Evolutionary conservation across 148 eudicot genomes (phyloP), one percentile per base, ranked within the genome.

Genomic region (Arctostaphylos glauca): DNA sequence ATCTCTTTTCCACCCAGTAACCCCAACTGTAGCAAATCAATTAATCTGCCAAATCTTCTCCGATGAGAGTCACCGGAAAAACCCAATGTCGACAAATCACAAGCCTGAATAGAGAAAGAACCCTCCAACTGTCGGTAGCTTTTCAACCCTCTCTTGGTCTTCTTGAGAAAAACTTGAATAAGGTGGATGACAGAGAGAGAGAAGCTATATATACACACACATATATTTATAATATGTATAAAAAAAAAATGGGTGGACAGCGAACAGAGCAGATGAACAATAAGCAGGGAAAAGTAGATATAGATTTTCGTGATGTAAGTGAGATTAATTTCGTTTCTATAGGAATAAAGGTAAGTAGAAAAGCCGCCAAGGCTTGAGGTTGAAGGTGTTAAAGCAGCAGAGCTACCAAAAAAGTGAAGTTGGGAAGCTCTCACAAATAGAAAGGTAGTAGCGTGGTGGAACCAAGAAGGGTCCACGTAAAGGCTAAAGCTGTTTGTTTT

Each of bases 171-270:
- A 31, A 31, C 38, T 31, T 31, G 38, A 31, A 31, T 31, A 31
- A 43, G 16, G 8, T 5, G 7, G 14, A 64, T 54, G 64, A 54
- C 50, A 50, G 80, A 76, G 56, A 50, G 81, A 46, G 48, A 50
- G 38, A 50, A 9, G 59, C 18, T 58, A 25, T 66, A 41, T 68
- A 31, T 31, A 1, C 38, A 31, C 38, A 31, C 38, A 31, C 38
- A 31, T 31, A 31, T 31, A 31, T 31, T 0, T 31, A 31, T 31
- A 31, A 31, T 31, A 31, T 31, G 38, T 31, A 31, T 31, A 31
- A 0, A 44, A 66, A 83, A 84, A 16, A 77, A 53, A 62, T 75
- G 75, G 21, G 70, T 59, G 82, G 89, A 83, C 89, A 84, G 87
- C 87, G 82, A 85, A 76, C 74, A 84, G 50, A 82, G 77, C 76